phyloP scores from a whole-genome alignment of 78 protist species.

The Tieghemostelium lacteum region DNA sequence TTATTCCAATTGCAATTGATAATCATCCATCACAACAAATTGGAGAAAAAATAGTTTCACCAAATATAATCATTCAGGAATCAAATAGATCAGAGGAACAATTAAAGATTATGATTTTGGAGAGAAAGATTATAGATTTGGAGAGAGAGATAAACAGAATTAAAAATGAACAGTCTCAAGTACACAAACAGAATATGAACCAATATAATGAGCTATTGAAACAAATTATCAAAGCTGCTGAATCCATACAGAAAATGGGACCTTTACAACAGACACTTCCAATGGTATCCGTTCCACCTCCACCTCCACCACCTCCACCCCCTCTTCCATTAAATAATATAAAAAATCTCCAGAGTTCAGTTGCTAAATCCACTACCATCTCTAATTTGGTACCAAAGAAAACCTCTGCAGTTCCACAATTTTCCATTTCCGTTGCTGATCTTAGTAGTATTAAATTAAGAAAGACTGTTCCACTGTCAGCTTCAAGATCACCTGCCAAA shows the following conservation, averaged over 20 bases:
- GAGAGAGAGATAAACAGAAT: conserved; percentile 45
- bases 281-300: not conserved
- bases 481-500: not conserved
- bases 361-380: conserved; percentile 1
- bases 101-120: conserved; percentile 28
- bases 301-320: conserved; percentile 58
- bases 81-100: conserved; percentile 1
- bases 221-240: conserved; percentile 62
- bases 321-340: too few species aligned
- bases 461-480: conserved; percentile 36
- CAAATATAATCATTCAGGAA: too few species aligned
- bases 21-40: too few species aligned
- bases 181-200: conserved; percentile 17
- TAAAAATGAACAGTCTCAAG: conserved; percentile 47
- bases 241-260: not conserved
- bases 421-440: conserved; percentile 54
- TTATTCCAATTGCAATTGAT: not conserved
- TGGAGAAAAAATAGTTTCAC: too few species aligned
- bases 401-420: not conserved
- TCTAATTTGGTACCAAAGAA: not conserved
- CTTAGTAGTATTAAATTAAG: conserved; percentile 46
- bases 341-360: too few species aligned
- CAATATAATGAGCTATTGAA: conserved; percentile 58
- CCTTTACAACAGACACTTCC: not conserved
- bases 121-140: conserved; percentile 9